A percentile compares a stretch with the other conserved stretches of the same genome.
Evolutionary conservation across 2,329 filamentous ascomycete genomes (phyloP).

Genomic region (Tolypocladium ophioglossoides): DNA sequence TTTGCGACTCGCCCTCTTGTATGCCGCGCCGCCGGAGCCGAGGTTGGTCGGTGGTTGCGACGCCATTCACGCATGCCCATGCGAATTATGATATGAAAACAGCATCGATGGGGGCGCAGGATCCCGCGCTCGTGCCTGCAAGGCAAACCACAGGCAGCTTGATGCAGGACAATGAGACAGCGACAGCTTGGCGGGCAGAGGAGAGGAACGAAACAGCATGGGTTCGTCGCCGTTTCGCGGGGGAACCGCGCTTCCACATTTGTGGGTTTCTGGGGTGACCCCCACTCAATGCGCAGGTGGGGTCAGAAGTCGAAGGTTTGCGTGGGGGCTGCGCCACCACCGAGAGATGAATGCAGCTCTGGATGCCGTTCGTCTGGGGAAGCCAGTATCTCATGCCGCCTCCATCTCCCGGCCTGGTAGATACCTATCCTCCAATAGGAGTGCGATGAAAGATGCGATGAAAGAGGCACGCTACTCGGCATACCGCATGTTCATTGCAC

Average conservation of each 20-base stretch:
- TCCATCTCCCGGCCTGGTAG: too few relatives aligned
- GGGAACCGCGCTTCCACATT: constrained; percentile 3
- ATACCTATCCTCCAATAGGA: neutral
- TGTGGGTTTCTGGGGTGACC: constrained; percentile 7
- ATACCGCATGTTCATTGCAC: neutral
- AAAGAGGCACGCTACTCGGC: neutral
- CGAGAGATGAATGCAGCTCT: too few relatives aligned
- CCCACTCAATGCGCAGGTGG: constrained; percentile 3
- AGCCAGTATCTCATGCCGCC: too few relatives aligned
- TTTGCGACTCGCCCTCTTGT: constrained; percentile 42
- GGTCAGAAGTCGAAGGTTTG: neutral
- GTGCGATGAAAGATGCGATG: neutral
- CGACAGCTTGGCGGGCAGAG: neutral
- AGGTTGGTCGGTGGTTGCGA: constrained; percentile 8
- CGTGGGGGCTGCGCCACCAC: constrained; percentile 1
- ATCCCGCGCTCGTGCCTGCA: neutral
- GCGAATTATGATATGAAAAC: neutral
- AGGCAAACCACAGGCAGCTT: neutral
- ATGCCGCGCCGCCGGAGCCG: constrained; percentile 13
- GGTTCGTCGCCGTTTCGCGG: constrained; percentile 4
- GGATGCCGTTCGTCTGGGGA: neutral
- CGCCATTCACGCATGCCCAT: constrained; percentile 9
- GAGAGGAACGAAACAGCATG: neutral
- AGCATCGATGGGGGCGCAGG: neutral
- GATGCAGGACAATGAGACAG: neutral